Conservation (phyloP, 176 grass and related monocot species). For the Musa troglodytarum region DNA sequence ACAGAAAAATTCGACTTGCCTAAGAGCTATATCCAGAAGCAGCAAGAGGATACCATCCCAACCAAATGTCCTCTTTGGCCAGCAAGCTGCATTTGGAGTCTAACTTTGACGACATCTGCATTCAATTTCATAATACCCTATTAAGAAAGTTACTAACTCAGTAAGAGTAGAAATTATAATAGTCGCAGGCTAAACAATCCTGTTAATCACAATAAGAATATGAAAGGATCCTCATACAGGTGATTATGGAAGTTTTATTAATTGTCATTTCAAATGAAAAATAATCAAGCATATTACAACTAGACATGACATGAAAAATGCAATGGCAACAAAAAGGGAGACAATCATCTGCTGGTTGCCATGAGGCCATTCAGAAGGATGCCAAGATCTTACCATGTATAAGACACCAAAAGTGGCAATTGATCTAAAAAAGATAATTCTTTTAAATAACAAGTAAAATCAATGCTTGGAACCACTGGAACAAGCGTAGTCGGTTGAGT, state of each 20-base stretch:
- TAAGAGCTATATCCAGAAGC: not conserved
- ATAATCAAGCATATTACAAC: too few relatives aligned
- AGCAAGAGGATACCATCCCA: constrained; percentile 63
- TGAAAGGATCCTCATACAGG: too few relatives aligned
- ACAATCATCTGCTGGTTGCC: not conserved
- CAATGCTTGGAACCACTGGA: not conserved
- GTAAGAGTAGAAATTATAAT: not conserved
- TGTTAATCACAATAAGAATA: not conserved
- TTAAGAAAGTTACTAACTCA: constrained; percentile 22
- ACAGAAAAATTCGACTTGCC: not conserved
- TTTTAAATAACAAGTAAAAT: not conserved
- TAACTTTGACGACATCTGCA: constrained; percentile 99
- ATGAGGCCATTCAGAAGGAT: not conserved
- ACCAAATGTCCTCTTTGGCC: constrained; percentile 85
- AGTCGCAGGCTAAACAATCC: not conserved
- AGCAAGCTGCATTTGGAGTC: constrained; percentile 96
- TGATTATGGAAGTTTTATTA: too few relatives aligned
- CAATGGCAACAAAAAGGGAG: not conserved
- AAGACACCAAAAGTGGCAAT: not conserved
- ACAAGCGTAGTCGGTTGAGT: too few relatives aligned
- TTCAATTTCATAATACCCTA: constrained; percentile 22
- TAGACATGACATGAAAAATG: not conserved
- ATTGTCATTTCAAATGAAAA: too few relatives aligned
- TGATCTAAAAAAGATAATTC: not conserved
- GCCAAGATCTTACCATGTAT: too few relatives aligned